Conservation (phyloP, 1,139 yeast species). For the Yamadazyma dendronema region DNA sequence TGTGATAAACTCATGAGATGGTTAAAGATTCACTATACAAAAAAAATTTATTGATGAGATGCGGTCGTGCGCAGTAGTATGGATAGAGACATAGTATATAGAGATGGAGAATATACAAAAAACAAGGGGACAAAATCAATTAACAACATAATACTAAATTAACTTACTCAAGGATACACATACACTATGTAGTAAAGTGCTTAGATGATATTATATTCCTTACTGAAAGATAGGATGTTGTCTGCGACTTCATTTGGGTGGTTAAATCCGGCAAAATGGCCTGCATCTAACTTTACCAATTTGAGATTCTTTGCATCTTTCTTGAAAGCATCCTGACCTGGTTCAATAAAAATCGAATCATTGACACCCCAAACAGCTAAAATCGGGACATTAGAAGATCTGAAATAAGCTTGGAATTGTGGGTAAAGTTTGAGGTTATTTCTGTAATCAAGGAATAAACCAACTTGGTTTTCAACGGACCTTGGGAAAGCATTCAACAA, state of each 20-base stretch:
- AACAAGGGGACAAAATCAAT: too few relatives aligned
- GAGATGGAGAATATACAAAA: not conserved
- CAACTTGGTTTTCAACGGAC: constrained; percentile 27
- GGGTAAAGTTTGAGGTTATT: constrained; percentile 34
- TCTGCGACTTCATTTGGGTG: constrained; percentile 28
- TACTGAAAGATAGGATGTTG: constrained; percentile 15
- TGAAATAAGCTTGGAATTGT: constrained; percentile 33
- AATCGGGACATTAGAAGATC: constrained; percentile 32
- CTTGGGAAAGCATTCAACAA: constrained; percentile 23
- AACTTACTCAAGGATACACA: too few relatives aligned
- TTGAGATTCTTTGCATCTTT: constrained; percentile 27
- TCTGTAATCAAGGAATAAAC: constrained; percentile 33
- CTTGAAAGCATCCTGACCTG: constrained; percentile 37
- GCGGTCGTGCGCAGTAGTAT: constrained; percentile 5
- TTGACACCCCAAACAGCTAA: constrained; percentile 44
- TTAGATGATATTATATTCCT: constrained; percentile 9
- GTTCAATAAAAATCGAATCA: constrained; percentile 30
- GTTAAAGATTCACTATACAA: not conserved
- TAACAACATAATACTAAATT: too few relatives aligned
- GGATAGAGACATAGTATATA: too few relatives aligned
- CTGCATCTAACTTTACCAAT: constrained; percentile 27
- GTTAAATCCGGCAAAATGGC: constrained; percentile 40
- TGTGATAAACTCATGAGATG: constrained; percentile 62
- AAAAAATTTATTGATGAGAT: constrained; percentile 8
- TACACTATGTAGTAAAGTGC: too few relatives aligned